phyloP scores from a whole-genome alignment of 768 basidiomycete species.

The Leccinum longicurvipes region DNA sequence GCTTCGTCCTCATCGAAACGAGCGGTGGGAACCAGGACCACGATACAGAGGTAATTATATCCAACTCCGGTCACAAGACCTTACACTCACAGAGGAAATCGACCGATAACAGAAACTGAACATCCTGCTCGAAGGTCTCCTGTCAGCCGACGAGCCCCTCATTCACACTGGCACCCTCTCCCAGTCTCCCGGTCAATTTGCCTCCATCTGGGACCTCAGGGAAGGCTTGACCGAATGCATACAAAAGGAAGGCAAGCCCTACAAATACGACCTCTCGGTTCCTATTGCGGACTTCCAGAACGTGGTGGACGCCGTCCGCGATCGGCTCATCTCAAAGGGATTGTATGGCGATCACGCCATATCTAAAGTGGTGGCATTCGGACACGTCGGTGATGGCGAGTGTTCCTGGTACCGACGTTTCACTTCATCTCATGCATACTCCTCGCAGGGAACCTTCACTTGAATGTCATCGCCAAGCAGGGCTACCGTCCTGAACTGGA shows the following conservation, averaged over 20 bases:
- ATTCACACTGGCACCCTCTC: slow-evolving; percentile 90
- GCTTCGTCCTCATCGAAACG: slow-evolving; percentile 92
- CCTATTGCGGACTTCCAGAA: slow-evolving; percentile 84
- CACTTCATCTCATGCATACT: background rate
- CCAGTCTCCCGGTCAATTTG: slow-evolving; percentile 86
- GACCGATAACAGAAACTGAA: slow-evolving; percentile 71
- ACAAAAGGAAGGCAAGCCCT: slow-evolving; percentile 90
- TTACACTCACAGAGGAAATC: background rate
- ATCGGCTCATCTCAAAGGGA: slow-evolving; percentile 65
- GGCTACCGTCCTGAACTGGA: slow-evolving; percentile 82
- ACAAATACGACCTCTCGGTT: slow-evolving; percentile 96
- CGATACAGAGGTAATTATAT: slow-evolving; percentile 74
- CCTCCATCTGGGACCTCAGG: slow-evolving; percentile 85
- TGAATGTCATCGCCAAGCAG: slow-evolving; percentile 79
- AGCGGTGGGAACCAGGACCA: slow-evolving; percentile 91
- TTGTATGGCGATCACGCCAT: slow-evolving; percentile 71
- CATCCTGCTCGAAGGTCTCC: slow-evolving; percentile 69
- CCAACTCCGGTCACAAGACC: background rate
- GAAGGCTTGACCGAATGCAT: slow-evolving; percentile 91
- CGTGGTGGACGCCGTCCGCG: slow-evolving; percentile 78
- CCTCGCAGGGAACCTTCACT: slow-evolving; percentile 78
- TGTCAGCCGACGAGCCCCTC: slow-evolving; percentile 68
- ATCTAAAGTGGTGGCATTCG: slow-evolving; percentile 86
- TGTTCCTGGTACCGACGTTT: slow-evolving; percentile 3
- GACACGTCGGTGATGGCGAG: slow-evolving; percentile 95